Base-by-base conservation (phyloP, 306 rosid species). In the Vigna mungo region DNA sequence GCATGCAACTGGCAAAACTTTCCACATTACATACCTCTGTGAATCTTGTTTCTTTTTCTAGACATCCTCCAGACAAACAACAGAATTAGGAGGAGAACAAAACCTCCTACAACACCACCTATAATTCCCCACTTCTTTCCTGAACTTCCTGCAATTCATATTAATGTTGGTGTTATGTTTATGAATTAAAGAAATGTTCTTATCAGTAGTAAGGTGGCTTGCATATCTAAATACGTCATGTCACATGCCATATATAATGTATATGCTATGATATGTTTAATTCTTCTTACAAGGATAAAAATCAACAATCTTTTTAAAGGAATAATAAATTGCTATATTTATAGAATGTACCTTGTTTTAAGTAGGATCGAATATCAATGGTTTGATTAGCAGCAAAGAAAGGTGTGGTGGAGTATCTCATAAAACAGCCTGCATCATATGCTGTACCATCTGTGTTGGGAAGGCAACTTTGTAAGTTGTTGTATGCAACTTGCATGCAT, bases 401-500 rank as follows among this genome's bases (percentile, higher is more conserved):
- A 20, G 60, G 60, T 9, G 13, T 54, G 14, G 14, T 20, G 13
- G 60, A 54, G 60, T 18, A 54, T 83, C 95, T 83, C 74, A 90
- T 64, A 54, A 90, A 90, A 44, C 95, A 90, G 0, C 95, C 95
- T 2, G 89, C 89, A 80, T 88, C 96, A 43, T 32, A 82, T 1
- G 96, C 85, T 34, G 84, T 82, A 3, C 86, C 96, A 17, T 82
- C 73, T 14, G 80, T 5, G 7, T 66, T 71, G 13, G 90, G 91
- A 71, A 85, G 79, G 27, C 96, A 90, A 54, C 21, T 43, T 4
- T 82, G 81, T 27, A 84, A 23, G 37, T 76, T 90, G 64, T 14
- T 79, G 59, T 55, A 69, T 0, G 74, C 96, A 59, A 76, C 75
- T 11, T 49, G 67, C 83, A 90, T 48, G 88, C 96, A 90, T 27